Evolutionary conservation across 1,284 basidiomycete species (phyloP), one percentile per base, ranked within the genome.

Genomic region (Ceraceosorus guamensis): DNA sequence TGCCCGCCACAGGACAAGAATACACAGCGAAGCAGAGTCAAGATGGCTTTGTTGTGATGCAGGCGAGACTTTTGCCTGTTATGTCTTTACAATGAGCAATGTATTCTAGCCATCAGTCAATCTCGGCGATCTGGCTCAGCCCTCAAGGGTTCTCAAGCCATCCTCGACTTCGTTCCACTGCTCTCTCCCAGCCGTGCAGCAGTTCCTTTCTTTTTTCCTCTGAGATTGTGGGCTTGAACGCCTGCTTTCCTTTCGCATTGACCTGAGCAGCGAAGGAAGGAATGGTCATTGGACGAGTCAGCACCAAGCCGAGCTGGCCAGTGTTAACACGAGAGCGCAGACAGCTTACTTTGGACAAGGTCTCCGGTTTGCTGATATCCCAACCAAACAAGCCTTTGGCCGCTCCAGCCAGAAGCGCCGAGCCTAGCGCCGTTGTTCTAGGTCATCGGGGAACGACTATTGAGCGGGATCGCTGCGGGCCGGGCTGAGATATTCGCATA

Each of bases 341-440:
- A 97, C 11, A 97, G 92, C 68, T 89, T 83, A 10, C 78, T 78
- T n/a, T n/a, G n/a, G n/a, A n/a, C n/a, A 98, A 81, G 30, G 91
- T 91, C 76, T 89, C 85, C 0, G 92, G 91, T 53, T 84, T 83
- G 60, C 79, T 81, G 55, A 97, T 78, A 76, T 97, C 86, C 95
- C 93, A 98, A n/a, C 91, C 93, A 69, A 89, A 93, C 32, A 97
- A 80, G 5, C 83, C 81, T 35, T 97, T 82, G 0, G 93, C 91
- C 44, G 88, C 83, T 13, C 88, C 95, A 13, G 95, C 93, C n/a
- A 96, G 83, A 44, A 98, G 80, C 16, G 95, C 95, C 7, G 91
- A 90, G n/a, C 93, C 93, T 43, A 98, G 81, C 5, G 95, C 93
- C 5, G 93, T 98, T 7, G 89, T 91, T 77, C 87, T 89, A 61